phyloP scores from a whole-genome alignment of 306 rosid genomes.

The Corylus avellana region DNA sequence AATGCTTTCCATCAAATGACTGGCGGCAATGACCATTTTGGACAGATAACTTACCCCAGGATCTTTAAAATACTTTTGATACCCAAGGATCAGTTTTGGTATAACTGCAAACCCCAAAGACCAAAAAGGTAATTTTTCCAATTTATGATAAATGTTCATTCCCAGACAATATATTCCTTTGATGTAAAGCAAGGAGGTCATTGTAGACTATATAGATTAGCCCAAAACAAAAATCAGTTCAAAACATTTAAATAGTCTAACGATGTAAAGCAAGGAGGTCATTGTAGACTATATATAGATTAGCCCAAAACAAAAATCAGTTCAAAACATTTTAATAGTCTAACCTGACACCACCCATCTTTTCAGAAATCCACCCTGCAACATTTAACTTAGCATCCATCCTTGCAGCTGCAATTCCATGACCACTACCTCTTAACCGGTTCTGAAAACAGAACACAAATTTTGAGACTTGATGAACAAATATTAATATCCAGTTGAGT shows the following conservation, averaged over 20 bases:
- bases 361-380: slow-evolving; percentile 95
- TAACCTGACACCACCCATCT: slow-evolving; percentile 98
- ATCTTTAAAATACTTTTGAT: too few relatives aligned
- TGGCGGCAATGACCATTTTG: too few relatives aligned
- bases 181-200: slow-evolving; percentile 9
- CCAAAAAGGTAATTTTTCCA: too few relatives aligned
- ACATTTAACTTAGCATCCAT: slow-evolving; percentile 93
- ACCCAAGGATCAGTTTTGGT: too few relatives aligned
- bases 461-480: slow-evolving; percentile 10
- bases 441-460: slow-evolving; percentile 50
- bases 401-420: slow-evolving; percentile 96
- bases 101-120: too few relatives aligned
- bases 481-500: slow-evolving; percentile 19
- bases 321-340: slow-evolving; percentile 30
- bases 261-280: slow-evolving; percentile 3
- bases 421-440: slow-evolving; percentile 95
- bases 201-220: background rate
- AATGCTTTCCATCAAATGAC: too few relatives aligned
- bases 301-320: slow-evolving; percentile 11
- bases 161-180: background rate
- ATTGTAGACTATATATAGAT: background rate
- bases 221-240: slow-evolving; percentile 15
- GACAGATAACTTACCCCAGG: too few relatives aligned
- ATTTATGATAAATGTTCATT: too few relatives aligned
- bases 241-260: slow-evolving; percentile 41